Base-by-base conservation (phyloP, 1,284 basidiomycete species). In the Sparassis latifolia region DNA sequence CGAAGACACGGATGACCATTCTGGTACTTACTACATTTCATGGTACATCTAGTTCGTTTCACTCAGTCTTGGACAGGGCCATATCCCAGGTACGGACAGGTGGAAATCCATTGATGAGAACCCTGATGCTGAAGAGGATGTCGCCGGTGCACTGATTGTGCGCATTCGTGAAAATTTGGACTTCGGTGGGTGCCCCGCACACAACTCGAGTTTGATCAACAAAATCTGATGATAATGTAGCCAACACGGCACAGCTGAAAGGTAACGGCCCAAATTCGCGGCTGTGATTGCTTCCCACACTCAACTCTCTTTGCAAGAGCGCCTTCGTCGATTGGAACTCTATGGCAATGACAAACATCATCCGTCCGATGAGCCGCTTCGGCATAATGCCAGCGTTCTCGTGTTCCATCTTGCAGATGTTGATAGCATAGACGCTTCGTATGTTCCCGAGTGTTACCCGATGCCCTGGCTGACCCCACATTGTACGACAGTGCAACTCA, bases 341-440 rank as follows among this genome's bases (percentile, higher is more conserved):
- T 95, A 93, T 59, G 92, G 92, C 6, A 69, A 80, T 32, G 74
- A 80, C 48, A 82, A 76, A 56, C 82, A 77, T 35, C 94, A 97
- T 69, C 93, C 94, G 0, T 92, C 90, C 2, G 93, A 96, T 54
- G 82, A 78, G 50, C 92, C 93, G 0, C 73, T 82, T 20, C 74
- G 93, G 55, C 80, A 81, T 53, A 78, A 86, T 51, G 87, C 92
- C 3, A 81, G 79, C 35, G 80, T 84, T 0, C 69, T 97, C 32
- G 88, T 96, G 10, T 91, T 96, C 69, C 92, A 97, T 62, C 79
- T 95, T 73, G 84, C 86, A 7, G 94, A 92, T 67, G 85, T 92
- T 3, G 90, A 92, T 54, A 78, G 73, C 27, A 84, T 86, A 54
- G 92, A 94, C 65, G 90, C 92, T 7, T 92, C 89, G 86, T 92